Conservation (phyloP, 139 green algal species). For the Chlorella sp. region DNA sequence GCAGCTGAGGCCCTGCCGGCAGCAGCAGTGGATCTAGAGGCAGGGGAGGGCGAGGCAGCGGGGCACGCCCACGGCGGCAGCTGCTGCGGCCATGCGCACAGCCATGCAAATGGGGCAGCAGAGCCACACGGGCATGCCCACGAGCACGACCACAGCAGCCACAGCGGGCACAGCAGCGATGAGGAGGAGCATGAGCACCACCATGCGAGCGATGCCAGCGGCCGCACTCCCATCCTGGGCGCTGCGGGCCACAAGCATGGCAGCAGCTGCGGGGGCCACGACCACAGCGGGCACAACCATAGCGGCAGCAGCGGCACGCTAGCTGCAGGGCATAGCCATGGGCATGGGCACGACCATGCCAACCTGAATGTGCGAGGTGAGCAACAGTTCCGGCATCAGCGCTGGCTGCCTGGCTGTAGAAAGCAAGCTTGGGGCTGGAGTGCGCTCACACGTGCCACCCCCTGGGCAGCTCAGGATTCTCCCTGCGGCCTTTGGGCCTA, state of each 20-base stretch:
- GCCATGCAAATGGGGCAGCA: too few relatives aligned
- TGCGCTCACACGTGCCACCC: too few relatives aligned
- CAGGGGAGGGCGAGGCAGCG: background rate
- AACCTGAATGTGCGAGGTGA: constrained; percentile 60
- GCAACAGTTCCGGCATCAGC: too few relatives aligned
- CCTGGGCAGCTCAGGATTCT: too few relatives aligned
- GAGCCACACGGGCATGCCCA: constrained; percentile 33
- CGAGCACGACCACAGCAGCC: constrained; percentile 32
- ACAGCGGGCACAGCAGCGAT: background rate
- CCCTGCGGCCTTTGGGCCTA: too few relatives aligned
- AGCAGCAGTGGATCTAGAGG: background rate
- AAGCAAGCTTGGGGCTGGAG: too few relatives aligned
- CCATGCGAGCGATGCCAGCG: background rate
- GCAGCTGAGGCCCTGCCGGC: background rate
- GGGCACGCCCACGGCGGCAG: constrained; percentile 19
- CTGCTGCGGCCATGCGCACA: constrained; percentile 36
- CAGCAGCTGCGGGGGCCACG: background rate
- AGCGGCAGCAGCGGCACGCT: background rate
- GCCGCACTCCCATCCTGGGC: background rate
- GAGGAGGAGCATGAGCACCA: background rate
- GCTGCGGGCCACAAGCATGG: background rate
- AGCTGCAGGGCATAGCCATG: background rate
- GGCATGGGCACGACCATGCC: constrained; percentile 5
- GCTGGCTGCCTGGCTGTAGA: too few relatives aligned
- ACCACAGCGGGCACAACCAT: background rate